phyloP scores from a whole-genome alignment of 2,329 filamentous ascomycete species.

The Lecanicillium sp. region DNA sequence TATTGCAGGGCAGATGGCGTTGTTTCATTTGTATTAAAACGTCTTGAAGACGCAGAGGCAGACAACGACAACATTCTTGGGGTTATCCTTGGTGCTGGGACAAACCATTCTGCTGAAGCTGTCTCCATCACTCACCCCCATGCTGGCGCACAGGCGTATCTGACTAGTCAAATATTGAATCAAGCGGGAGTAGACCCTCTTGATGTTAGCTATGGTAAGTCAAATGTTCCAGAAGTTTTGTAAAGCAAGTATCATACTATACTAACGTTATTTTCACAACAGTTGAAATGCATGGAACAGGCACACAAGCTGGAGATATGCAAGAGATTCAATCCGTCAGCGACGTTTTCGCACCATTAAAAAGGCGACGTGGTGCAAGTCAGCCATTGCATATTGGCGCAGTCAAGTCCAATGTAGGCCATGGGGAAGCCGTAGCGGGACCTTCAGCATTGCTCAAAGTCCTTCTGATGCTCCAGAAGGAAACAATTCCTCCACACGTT shows the following conservation, averaged over 20 bases:
- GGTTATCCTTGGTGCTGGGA: constrained; percentile 53
- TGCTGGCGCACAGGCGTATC: constrained; percentile 49
- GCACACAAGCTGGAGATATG: constrained; percentile 35
- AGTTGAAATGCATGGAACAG: constrained; percentile 36
- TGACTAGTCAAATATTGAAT: constrained; percentile 50
- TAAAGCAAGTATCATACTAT: too few relatives aligned
- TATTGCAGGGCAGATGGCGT: constrained; percentile 46
- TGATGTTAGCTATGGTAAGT: constrained; percentile 43
- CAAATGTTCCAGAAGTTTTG: too few relatives aligned
- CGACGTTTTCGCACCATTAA: constrained; percentile 47
- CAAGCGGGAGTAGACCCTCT: constrained; percentile 45
- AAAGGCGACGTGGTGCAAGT: constrained; percentile 25
- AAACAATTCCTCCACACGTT: constrained; percentile 39
- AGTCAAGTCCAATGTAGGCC: constrained; percentile 43
- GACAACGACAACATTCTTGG: constrained; percentile 61
- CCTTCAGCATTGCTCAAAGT: constrained; percentile 35
- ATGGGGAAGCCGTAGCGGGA: constrained; percentile 36
- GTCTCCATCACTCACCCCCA: constrained; percentile 67
- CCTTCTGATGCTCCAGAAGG: constrained; percentile 39
- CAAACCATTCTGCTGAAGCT: constrained; percentile 64
- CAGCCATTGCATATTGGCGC: constrained; percentile 35
- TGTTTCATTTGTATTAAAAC: constrained; percentile 39
- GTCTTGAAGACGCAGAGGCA: constrained; percentile 32
- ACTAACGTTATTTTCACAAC: too few relatives aligned
- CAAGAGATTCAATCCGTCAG: constrained; percentile 49